Evolutionary conservation across 352 stramenopile genomes (phyloP).

Genomic region (Phytophthora citricola): DNA sequence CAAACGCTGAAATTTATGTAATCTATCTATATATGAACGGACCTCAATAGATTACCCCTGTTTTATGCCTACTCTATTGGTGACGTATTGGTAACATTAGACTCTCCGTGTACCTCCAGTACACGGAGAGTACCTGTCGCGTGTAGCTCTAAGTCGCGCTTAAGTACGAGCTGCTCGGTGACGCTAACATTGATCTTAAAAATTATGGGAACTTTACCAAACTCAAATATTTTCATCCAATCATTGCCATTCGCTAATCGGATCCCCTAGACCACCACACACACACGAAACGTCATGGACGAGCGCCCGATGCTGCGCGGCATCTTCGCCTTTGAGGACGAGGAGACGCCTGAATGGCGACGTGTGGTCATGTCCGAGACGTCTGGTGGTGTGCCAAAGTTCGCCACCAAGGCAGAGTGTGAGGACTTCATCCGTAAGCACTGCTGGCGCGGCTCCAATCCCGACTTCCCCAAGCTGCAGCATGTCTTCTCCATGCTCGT

Average conservation of each 20-base stretch:
- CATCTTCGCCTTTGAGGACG: slow-evolving; percentile 90
- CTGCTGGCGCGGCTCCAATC: slow-evolving; percentile 90
- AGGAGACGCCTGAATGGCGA: slow-evolving; percentile 84
- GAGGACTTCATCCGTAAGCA: slow-evolving; percentile 89
- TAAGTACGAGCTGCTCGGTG: too few relatives aligned
- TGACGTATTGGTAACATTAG: too few relatives aligned
- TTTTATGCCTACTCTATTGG: too few relatives aligned
- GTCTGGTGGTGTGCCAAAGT: slow-evolving; percentile 81
- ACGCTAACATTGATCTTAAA: too few relatives aligned
- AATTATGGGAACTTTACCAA: too few relatives aligned
- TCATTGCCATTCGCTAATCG: background rate
- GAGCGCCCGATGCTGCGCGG: slow-evolving; percentile 72
- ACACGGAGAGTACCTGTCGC: too few relatives aligned
- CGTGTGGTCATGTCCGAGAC: slow-evolving; percentile 74
- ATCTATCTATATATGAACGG: too few relatives aligned
- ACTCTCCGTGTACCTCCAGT: too few relatives aligned
- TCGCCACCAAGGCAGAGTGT: slow-evolving; percentile 88
- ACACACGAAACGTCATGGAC: slow-evolving; percentile 38
- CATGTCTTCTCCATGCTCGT: slow-evolving; percentile 94
- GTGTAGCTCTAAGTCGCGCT: too few relatives aligned
- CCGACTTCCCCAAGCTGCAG: slow-evolving; percentile 90
- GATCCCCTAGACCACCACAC: background rate
- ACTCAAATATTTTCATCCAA: background rate
- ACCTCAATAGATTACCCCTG: too few relatives aligned
- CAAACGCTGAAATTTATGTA: too few relatives aligned